Conservation (phyloP, 1,139 yeast species). For the Diutina ranongensis region DNA sequence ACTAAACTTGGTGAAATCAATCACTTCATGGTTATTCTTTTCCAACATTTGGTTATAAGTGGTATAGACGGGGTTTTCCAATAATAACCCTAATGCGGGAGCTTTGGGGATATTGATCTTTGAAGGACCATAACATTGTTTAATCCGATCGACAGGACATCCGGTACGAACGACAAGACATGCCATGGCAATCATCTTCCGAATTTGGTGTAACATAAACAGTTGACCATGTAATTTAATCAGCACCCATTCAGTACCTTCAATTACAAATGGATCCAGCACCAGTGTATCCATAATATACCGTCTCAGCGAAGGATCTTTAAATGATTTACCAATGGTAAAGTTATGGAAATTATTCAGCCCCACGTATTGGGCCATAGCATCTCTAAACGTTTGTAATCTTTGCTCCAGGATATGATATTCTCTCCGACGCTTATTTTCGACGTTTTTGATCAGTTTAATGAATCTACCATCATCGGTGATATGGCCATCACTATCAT, state of each 20-base stretch:
- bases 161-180: constrained; percentile 77
- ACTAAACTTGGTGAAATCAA: constrained; percentile 58
- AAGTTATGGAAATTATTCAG: constrained; percentile 93
- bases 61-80: constrained; percentile 88
- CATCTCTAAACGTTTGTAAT: constrained; percentile 49
- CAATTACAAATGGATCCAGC: constrained; percentile 85
- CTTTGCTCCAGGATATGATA: constrained; percentile 57
- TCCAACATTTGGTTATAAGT: constrained; percentile 65
- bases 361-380: constrained; percentile 69
- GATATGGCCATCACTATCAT: constrained; percentile 23
- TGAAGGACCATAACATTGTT: constrained; percentile 64
- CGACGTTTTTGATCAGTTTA: constrained; percentile 51
- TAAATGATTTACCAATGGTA: constrained; percentile 79
- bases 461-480: constrained; percentile 35
- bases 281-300: constrained; percentile 71
- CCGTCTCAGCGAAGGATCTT: constrained; percentile 76
- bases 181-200: constrained; percentile 98
- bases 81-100: constrained; percentile 83
- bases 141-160: constrained; percentile 63
- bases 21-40: constrained; percentile 68
- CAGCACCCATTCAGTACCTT: constrained; percentile 93
- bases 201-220: constrained; percentile 94
- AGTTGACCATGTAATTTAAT: constrained; percentile 97
- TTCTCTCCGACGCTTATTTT: constrained; percentile 55
- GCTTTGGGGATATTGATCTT: constrained; percentile 93